Conservation (phyloP, 2,329 filamentous ascomycete species). For the Septoria linicola region DNA sequence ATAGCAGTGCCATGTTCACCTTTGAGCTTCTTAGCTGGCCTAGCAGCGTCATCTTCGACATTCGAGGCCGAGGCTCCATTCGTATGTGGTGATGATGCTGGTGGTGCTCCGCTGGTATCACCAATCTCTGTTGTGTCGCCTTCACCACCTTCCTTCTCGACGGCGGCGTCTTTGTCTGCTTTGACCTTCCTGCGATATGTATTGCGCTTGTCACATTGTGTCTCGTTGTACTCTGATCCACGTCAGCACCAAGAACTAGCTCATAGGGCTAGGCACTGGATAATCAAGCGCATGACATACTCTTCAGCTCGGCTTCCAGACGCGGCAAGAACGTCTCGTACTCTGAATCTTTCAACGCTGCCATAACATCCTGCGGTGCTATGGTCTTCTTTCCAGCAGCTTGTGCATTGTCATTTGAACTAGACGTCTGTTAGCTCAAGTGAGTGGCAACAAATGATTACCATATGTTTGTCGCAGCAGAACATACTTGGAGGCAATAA, state of each 20-base stretch:
- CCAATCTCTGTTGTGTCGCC: slow-evolving; percentile 15
- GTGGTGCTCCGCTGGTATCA: slow-evolving; percentile 19
- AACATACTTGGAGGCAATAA: slow-evolving; percentile 70
- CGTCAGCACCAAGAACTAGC: slow-evolving; percentile 14
- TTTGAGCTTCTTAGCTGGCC: slow-evolving; percentile 53
- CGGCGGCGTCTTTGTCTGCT: slow-evolving; percentile 55
- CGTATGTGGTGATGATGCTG: neutral
- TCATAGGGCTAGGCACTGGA: neutral
- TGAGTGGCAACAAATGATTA: neutral
- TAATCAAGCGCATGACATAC: slow-evolving; percentile 47
- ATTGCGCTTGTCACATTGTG: slow-evolving; percentile 72
- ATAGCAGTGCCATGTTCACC: slow-evolving; percentile 42
- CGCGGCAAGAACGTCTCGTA: slow-evolving; percentile 68
- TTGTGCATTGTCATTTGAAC: slow-evolving; percentile 70
- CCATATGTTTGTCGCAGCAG: neutral
- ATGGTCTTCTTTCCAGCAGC: slow-evolving; percentile 74
- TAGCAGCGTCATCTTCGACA: slow-evolving; percentile 43
- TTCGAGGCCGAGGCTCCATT: slow-evolving; percentile 33
- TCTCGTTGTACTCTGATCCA: slow-evolving; percentile 65
- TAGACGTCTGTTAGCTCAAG: slow-evolving; percentile 38
- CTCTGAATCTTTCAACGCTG: slow-evolving; percentile 73
- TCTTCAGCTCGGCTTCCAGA: slow-evolving; percentile 73
- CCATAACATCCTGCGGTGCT: slow-evolving; percentile 71
- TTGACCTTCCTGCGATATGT: slow-evolving; percentile 69
- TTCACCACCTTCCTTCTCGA: slow-evolving; percentile 17